Conservation (phyloP, 352 stramenopile genomes). For the Phytophthora constricta region DNA sequence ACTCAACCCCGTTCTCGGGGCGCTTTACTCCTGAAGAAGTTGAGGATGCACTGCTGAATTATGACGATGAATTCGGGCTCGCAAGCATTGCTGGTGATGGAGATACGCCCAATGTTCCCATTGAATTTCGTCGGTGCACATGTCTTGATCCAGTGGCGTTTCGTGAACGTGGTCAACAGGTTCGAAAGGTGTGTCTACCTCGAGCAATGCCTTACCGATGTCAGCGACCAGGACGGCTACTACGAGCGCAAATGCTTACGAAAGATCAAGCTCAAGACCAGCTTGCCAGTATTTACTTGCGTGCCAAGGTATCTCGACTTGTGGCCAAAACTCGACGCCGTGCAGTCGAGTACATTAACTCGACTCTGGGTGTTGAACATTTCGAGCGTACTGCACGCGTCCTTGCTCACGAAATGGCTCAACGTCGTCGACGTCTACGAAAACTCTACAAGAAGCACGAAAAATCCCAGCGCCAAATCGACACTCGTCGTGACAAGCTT, state of each 20-base stretch:
- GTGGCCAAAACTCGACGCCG: conserved; percentile 58
- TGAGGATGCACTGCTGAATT: conserved; percentile 61
- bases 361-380: conserved; percentile 46
- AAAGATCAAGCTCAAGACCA: conserved; percentile 72
- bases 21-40: conserved; percentile 53
- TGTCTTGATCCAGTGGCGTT: conserved; percentile 53
- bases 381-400: conserved; percentile 54
- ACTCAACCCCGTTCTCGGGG: conserved; percentile 19
- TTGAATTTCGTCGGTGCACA: conserved; percentile 54
- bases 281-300: conserved; percentile 61
- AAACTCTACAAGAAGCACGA: conserved; percentile 45
- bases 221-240: conserved; percentile 47
- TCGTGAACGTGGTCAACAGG: conserved; percentile 26
- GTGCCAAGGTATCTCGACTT: conserved; percentile 56
- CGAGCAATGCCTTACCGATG: conserved; percentile 50
- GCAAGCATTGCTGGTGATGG: conserved; percentile 30
- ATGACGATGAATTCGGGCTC: conserved; percentile 60
- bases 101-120: conserved; percentile 18
- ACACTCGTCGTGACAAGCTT: conserved; percentile 41
- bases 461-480: conserved; percentile 33
- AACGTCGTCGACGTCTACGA: conserved; percentile 45
- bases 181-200: conserved; percentile 58
- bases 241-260: conserved; percentile 71
- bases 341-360: conserved; percentile 72
- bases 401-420: conserved; percentile 32